Evolutionary conservation across 305 asterid species (phyloP).

Genomic region (Withania somnifera): DNA sequence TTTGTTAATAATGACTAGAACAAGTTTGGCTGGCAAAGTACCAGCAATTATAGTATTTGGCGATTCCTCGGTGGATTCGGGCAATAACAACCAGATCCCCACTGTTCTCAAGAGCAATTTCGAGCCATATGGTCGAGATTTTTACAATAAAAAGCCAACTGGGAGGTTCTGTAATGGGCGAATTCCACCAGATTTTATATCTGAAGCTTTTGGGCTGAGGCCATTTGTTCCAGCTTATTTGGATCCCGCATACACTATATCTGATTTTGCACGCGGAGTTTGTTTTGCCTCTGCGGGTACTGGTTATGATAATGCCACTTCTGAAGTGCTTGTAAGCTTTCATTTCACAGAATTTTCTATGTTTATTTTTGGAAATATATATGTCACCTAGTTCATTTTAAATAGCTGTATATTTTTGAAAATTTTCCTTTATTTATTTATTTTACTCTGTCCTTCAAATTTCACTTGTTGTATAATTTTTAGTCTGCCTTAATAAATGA

Average conservation of each 20-base stretch:
- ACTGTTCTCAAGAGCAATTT: constrained; percentile 63
- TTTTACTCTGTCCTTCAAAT: too few species aligned
- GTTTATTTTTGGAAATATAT: too few species aligned
- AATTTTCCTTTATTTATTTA: too few species aligned
- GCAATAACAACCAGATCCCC: constrained; percentile 73
- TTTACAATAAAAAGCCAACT: constrained; percentile 38
- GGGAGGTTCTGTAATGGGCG: constrained; percentile 72
- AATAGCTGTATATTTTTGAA: too few species aligned
- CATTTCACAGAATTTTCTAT: too few species aligned
- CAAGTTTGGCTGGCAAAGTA: constrained; percentile 22
- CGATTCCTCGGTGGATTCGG: constrained; percentile 89
- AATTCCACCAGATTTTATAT: constrained; percentile 54
- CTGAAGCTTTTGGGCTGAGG: constrained; percentile 68
- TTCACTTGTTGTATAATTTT: too few species aligned
- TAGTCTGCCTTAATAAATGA: too few species aligned
- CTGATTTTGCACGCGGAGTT: constrained; percentile 75
- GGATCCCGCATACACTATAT: constrained; percentile 46
- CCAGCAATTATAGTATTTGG: constrained; percentile 95
- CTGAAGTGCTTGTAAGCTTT: constrained; percentile 63
- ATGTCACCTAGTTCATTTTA: too few species aligned
- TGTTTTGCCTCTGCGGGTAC: constrained; percentile 93
- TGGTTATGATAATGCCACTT: constrained; percentile 70
- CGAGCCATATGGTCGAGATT: constrained; percentile 69
- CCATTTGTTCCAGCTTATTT: constrained; percentile 84
- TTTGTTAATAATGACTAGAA: not conserved